These are phyloP conservation scores for Camelina neglecta DNA, from an alignment of 345 rosid species.

Conservation along the genomic window DNA sequence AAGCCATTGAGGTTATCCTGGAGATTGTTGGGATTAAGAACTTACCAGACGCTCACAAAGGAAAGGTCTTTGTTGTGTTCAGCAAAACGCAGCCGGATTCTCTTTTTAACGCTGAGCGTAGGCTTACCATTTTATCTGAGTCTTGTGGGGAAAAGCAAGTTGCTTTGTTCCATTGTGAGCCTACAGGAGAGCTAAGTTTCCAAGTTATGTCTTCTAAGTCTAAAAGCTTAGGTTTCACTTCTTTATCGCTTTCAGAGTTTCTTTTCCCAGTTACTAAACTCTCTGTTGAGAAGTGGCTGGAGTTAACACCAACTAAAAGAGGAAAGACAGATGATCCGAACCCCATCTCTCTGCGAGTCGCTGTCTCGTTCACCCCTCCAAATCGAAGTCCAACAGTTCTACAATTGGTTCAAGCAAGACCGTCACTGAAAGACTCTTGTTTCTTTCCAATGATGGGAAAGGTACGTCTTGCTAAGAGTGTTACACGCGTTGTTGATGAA, in stretches of 20 bases:
- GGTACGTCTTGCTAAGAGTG: slow-evolving; percentile 51
- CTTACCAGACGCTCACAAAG: slow-evolving; percentile 69
- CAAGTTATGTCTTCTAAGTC: slow-evolving; percentile 67
- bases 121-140: slow-evolving; percentile 60
- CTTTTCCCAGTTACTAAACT: slow-evolving; percentile 70
- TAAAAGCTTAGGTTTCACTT: slow-evolving; percentile 64
- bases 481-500: slow-evolving; percentile 56
- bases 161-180: slow-evolving; percentile 79
- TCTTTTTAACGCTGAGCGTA: slow-evolving; percentile 63
- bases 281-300: slow-evolving; percentile 78
- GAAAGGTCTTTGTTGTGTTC: slow-evolving; percentile 61
- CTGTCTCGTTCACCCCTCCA: slow-evolving; percentile 77
- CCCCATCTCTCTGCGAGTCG: slow-evolving; percentile 66
- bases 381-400: slow-evolving; percentile 55
- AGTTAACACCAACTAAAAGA: slow-evolving; percentile 56
- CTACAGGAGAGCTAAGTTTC: slow-evolving; percentile 74
- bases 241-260: slow-evolving; percentile 63
- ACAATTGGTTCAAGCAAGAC: slow-evolving; percentile 55
- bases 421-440: slow-evolving; percentile 60
- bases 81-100: slow-evolving; percentile 76
- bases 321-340: slow-evolving; percentile 40
- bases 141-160: slow-evolving; percentile 63
- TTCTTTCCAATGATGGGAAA: slow-evolving; percentile 61
- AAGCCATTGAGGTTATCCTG: slow-evolving; percentile 63
- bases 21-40: slow-evolving; percentile 72